Conservation (phyloP, 495 filamentous ascomycete species). For the Podospora comata region DNA sequence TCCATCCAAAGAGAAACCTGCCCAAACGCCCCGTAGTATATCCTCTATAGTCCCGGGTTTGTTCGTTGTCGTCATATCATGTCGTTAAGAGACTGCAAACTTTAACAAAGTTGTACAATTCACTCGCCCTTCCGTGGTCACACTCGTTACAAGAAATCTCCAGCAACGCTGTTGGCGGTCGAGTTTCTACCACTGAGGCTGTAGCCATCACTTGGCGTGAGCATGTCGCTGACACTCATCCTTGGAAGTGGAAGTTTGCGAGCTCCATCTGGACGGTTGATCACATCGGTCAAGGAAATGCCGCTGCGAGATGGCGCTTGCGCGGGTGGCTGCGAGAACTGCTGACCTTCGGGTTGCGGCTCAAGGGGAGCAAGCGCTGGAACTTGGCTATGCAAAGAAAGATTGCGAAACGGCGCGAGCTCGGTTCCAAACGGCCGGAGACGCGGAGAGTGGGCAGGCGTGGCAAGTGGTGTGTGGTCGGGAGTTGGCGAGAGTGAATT, state of each 20-base stretch:
- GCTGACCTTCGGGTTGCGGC: conserved; percentile 59
- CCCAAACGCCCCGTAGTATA: conserved; percentile 25
- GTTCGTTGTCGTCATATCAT: conserved; percentile 30
- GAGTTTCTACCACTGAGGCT: conserved; percentile 47
- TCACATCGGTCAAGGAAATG: conserved; percentile 86
- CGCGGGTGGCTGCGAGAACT: conserved; percentile 34
- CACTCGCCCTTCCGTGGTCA: background rate
- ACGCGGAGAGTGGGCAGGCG: conserved; percentile 91
- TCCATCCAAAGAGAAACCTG: conserved; percentile 19
- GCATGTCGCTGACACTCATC: conserved; percentile 82
- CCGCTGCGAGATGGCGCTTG: conserved; percentile 52
- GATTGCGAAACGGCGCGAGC: conserved; percentile 82
- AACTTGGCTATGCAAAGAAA: conserved; percentile 68
- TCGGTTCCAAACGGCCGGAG: conserved; percentile 68
- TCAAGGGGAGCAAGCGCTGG: conserved; percentile 93
- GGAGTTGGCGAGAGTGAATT: conserved; percentile 95
- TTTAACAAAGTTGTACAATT: background rate
- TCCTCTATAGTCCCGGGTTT: conserved; percentile 26
- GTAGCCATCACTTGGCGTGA: conserved; percentile 65
- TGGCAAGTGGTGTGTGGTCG: conserved; percentile 93
- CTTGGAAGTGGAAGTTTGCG: conserved; percentile 93
- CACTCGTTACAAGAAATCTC: conserved; percentile 27
- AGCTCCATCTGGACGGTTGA: conserved; percentile 79
- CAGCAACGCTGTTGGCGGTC: conserved; percentile 46
- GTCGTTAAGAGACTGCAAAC: conserved; percentile 21